These are phyloP conservation scores for Phylloporus arenicola DNA, from an alignment of 768 basidiomycete genomes.

Conservation along the genomic window DNA sequence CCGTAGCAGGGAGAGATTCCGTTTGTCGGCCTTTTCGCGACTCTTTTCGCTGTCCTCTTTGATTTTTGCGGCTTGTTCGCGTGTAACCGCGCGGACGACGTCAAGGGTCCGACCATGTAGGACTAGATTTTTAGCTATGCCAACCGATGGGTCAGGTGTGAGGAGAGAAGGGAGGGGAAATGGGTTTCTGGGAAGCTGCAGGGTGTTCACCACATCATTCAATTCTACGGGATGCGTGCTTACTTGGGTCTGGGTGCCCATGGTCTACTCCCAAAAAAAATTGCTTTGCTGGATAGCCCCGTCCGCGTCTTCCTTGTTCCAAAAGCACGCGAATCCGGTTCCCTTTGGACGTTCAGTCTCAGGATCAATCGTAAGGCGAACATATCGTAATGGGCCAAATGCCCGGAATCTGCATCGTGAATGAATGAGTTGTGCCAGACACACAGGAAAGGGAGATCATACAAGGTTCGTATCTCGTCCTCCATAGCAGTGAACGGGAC, in stretches of 20 bases:
- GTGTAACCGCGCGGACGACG: too few species aligned
- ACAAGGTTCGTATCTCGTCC: conserved; percentile 85
- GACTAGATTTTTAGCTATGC: conserved; percentile 75
- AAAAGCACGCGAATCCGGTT: conserved; percentile 96
- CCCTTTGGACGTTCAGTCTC: too few species aligned
- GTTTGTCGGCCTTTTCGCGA: conserved; percentile 83
- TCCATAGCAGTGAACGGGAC: conserved; percentile 91
- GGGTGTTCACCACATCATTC: not conserved
- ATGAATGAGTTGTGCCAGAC: not conserved
- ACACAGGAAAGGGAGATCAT: conserved; percentile 25
- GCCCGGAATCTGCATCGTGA: conserved; percentile 64
- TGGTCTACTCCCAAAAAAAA: conserved; percentile 60
- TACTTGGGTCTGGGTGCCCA: conserved; percentile 35
- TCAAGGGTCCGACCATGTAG: conserved; percentile 92
- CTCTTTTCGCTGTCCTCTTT: conserved; percentile 83
- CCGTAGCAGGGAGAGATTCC: too few species aligned
- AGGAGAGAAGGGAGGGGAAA: conserved; percentile 78
- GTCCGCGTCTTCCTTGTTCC: conserved; percentile 88
- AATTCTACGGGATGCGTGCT: conserved; percentile 18
- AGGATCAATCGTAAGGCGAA: conserved; percentile 81
- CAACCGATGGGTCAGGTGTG: conserved; percentile 85
- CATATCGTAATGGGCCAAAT: conserved; percentile 91
- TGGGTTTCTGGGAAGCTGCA: conserved; percentile 69
- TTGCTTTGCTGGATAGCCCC: conserved; percentile 79
- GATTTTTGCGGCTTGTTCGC: too few species aligned